These are phyloP conservation scores for Melastoma candidum DNA, from an alignment of 441 rosid species.

Conservation along the genomic window DNA sequence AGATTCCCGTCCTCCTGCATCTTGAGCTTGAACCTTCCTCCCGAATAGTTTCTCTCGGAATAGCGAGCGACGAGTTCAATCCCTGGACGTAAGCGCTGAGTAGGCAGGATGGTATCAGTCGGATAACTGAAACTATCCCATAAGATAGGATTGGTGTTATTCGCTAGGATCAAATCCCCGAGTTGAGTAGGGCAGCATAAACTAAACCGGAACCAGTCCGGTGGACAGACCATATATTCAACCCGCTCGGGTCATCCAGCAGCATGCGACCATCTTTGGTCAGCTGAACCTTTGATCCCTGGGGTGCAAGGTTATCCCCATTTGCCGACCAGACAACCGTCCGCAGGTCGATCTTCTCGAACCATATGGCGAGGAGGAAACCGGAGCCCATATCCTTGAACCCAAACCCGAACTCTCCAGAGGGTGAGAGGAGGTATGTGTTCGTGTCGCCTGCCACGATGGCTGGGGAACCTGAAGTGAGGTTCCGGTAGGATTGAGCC, in stretches of 20 bases:
- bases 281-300: no score
- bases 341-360: no score
- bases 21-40: slow-evolving; percentile 15
- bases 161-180: slow-evolving; percentile 14
- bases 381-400: not conserved
- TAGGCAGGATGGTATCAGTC: slow-evolving; percentile 11
- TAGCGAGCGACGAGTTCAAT: slow-evolving; percentile 10
- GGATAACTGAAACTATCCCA: slow-evolving; percentile 24
- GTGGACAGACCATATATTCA: not conserved
- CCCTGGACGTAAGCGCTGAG: slow-evolving; percentile 13
- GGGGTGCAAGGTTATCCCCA: no score
- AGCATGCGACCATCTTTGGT: no score
- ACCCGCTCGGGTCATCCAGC: no score
- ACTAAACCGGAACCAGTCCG: not conserved
- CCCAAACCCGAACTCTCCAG: not conserved
- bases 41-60: slow-evolving; percentile 9
- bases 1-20: slow-evolving; percentile 27
- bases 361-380: no score
- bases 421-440: not conserved
- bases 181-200: slow-evolving; percentile 18
- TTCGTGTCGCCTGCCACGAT: not conserved
- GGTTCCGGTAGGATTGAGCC: no score
- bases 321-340: no score
- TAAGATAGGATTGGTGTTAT: not conserved
- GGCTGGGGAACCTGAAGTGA: not conserved